Evolutionary conservation across 106 monocot species (phyloP).

Genomic region (Cymbidium sinense): DNA sequence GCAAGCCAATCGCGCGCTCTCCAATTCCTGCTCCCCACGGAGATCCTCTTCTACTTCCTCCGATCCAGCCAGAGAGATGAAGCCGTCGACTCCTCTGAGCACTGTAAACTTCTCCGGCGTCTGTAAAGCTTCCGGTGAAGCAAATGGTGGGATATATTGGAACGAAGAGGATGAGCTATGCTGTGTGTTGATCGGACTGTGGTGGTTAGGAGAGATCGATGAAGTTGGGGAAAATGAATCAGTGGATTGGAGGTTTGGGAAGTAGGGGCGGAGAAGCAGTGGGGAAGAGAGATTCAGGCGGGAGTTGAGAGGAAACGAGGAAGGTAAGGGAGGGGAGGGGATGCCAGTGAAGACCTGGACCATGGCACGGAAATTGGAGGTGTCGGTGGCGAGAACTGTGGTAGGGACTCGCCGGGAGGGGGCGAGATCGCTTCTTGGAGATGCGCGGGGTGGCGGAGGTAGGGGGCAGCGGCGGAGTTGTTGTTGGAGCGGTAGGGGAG

Average conservation of each 20-base stretch:
- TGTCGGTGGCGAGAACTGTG: slow-evolving; percentile 49
- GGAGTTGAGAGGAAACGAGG: slow-evolving; percentile 9
- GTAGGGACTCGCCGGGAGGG: slow-evolving; percentile 39
- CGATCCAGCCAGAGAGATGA: too few species aligned
- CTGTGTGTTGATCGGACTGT: too few species aligned
- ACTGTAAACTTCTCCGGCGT: too few species aligned
- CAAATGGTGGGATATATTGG: too few species aligned
- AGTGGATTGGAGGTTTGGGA: background rate
- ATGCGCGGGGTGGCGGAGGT: background rate
- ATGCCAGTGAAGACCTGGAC: slow-evolving; percentile 62
- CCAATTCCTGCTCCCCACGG: too few species aligned
- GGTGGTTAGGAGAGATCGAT: too few species aligned
- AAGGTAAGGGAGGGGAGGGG: slow-evolving; percentile 29
- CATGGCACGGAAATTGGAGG: slow-evolving; percentile 57
- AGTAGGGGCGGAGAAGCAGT: background rate
- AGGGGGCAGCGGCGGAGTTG: background rate
- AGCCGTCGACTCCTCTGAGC: too few species aligned
- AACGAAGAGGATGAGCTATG: too few species aligned
- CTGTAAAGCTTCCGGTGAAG: too few species aligned
- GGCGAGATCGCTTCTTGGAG: slow-evolving; percentile 49
- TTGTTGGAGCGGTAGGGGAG: background rate
- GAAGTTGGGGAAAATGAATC: background rate
- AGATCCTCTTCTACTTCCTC: too few species aligned
- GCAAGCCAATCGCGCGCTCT: too few species aligned
- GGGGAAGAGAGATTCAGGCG: slow-evolving; percentile 19